Evolutionary conservation across 345 rosid species (phyloP).

Genomic region (Psidium friedrichsthalianum): DNA sequence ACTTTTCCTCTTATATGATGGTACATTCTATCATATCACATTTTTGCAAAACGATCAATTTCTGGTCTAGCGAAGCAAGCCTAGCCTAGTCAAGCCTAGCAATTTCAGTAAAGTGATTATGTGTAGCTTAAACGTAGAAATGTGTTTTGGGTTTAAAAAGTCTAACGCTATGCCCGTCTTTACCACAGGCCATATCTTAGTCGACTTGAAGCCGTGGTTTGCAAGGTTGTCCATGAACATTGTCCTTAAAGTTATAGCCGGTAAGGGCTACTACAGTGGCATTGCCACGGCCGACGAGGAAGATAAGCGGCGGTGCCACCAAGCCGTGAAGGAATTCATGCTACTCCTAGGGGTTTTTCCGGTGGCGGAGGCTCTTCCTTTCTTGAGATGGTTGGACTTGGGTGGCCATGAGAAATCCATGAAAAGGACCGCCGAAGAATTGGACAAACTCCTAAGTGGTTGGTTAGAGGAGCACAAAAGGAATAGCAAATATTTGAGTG

Average conservation of each 20-base stretch:
- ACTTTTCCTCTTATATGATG: neutral
- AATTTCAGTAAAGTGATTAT: neutral
- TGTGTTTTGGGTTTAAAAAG: neutral
- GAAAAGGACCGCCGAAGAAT: constrained; percentile 2
- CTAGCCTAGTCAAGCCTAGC: neutral
- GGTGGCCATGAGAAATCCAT: constrained; percentile 16
- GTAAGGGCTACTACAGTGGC: constrained; percentile 6
- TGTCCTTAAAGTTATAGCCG: constrained; percentile 15
- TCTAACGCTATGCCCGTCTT: neutral
- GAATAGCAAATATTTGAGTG: neutral
- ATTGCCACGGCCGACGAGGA: neutral
- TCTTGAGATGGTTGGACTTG: constrained; percentile 15
- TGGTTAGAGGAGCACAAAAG: constrained; percentile 13
- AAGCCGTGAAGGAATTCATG: constrained; percentile 2
- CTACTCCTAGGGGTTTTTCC: neutral
- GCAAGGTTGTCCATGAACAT: constrained; percentile 12
- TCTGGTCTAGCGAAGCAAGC: neutral
- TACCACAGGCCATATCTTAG: neutral
- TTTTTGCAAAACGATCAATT: neutral
- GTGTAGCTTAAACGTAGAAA: neutral
- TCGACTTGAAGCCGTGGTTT: constrained; percentile 20
- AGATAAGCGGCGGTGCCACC: constrained; percentile 1
- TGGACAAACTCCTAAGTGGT: neutral
- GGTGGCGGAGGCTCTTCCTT: constrained; percentile 11
- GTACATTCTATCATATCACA: neutral